Base-by-base conservation (phyloP, 805 yeast species). In the Candida boleticola region DNA sequence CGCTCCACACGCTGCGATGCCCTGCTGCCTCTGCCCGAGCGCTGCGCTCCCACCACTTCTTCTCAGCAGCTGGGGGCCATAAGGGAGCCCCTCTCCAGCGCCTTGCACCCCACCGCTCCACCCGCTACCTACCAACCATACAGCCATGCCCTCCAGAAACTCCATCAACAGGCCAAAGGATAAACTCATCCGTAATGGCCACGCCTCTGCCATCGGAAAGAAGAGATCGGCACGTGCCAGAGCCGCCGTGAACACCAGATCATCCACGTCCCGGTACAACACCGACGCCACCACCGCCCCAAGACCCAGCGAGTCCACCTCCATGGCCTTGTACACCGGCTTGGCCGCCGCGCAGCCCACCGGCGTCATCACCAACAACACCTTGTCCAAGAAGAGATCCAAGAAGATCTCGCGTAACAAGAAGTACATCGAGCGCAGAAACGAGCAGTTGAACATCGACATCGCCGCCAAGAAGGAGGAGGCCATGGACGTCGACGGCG, bases 81-180 rank as follows among this genome's bases (percentile, higher is more conserved):
- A n/a, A n/a, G n/a, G n/a, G n/a, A n/a, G n/a, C n/a, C n/a, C n/a
- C n/a, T n/a, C n/a, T n/a, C n/a, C n/a, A n/a, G n/a, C n/a, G n/a
- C n/a, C n/a, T n/a, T n/a, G n/a, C n/a, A n/a, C n/a, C n/a, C n/a
- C n/a, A n/a, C n/a, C n/a, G n/a, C n/a, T n/a, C n/a, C n/a, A n/a
- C n/a, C n/a, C n/a, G n/a, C n/a, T n/a, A 27, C 22, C 17, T 36
- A 18, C 27, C 27, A 23, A 23, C 7, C 27, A 23, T n/a, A 49
- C 34, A 17, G 21, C 35, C 20, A 87, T 87, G 95, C 93, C 95
- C 26, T 82, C 89, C 14, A 84, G 77, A 65, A 88, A 86, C 71
- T 79, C 89, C 34, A 73, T 88, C 50, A 89, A 89, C 64, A 86
- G 82, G 63, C 95, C 93, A 37, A 83, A 82, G 60, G 77, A 76